These are phyloP conservation scores for Coniella vitis DNA, from an alignment of 2,329 filamentous ascomycete genomes.

Conservation along the genomic window DNA sequence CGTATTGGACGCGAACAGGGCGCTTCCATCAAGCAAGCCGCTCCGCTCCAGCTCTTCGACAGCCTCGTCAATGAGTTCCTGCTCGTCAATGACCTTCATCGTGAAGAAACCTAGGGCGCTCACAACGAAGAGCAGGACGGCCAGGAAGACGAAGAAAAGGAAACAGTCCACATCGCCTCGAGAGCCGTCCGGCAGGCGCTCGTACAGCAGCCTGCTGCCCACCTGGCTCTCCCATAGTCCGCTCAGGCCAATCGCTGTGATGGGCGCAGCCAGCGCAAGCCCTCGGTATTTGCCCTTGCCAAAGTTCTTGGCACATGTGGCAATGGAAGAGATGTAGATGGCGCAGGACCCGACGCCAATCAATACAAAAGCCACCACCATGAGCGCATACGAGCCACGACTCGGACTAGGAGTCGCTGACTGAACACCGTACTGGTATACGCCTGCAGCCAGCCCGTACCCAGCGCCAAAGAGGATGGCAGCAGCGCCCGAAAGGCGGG, in stretches of 20 bases:
- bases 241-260: conserved; percentile 86
- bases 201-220: conserved; percentile 70
- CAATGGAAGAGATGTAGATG: conserved; percentile 88
- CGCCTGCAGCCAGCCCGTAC: conserved; percentile 74
- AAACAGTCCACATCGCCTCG: conserved; percentile 66
- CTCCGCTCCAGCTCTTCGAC: conserved; percentile 88
- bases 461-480: conserved; percentile 70
- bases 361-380: conserved; percentile 77
- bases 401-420: conserved; percentile 37
- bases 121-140: conserved; percentile 59
- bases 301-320: conserved; percentile 97
- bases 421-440: conserved; percentile 53
- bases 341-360: conserved; percentile 78
- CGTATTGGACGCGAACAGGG: conserved; percentile 55
- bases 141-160: conserved; percentile 81
- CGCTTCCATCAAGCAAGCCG: conserved; percentile 69
- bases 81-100: conserved; percentile 73
- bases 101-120: conserved; percentile 69
- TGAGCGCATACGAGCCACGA: conserved; percentile 67
- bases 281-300: conserved; percentile 82
- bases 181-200: conserved; percentile 56
- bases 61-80: conserved; percentile 81
- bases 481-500: conserved; percentile 66
- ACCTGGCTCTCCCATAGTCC: conserved; percentile 95
- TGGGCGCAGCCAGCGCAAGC: conserved; percentile 80